phyloP scores from a whole-genome alignment of 2,329 filamentous ascomycete species.

The Diaporthe capsici region DNA sequence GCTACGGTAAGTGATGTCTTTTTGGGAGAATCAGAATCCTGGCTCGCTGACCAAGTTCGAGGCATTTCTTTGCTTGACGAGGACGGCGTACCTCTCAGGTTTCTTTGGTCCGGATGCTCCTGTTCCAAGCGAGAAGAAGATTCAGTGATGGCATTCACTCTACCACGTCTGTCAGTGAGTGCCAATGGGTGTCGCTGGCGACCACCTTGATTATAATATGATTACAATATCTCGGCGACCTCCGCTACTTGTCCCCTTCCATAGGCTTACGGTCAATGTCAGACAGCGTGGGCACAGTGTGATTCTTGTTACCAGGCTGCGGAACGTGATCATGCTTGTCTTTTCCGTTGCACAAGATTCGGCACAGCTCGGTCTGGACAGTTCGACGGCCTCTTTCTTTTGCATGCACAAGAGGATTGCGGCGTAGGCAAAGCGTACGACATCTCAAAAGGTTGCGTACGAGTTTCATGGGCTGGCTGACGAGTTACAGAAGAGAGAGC shows the following conservation, averaged over 20 bases:
- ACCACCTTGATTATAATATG: background rate
- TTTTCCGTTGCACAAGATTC: conserved; percentile 8
- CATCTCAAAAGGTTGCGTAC: background rate
- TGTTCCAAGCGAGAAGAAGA: conserved; percentile 42
- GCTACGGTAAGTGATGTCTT: conserved; percentile 65
- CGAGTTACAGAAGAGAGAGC: background rate
- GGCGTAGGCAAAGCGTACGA: no score
- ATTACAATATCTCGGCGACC: no score
- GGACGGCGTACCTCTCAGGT: conserved; percentile 71
- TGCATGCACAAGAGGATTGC: background rate
- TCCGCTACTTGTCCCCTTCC: background rate
- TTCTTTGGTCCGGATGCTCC: conserved; percentile 66
- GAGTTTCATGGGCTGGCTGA: background rate
- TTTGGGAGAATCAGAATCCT: conserved; percentile 26
- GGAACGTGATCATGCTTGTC: background rate
- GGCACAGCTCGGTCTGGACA: background rate
- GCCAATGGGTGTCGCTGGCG: background rate
- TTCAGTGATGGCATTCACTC: conserved; percentile 30
- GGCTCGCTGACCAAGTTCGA: conserved; percentile 45
- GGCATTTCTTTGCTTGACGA: conserved; percentile 68
- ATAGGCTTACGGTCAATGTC: background rate
- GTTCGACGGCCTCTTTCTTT: background rate
- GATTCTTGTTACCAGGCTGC: background rate
- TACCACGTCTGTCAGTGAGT: background rate
- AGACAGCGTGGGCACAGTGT: background rate